Evolutionary conservation across 495 filamentous ascomycete genomes (phyloP), one percentile per base, ranked within the genome.

Genomic region (Penicillium angulare): DNA sequence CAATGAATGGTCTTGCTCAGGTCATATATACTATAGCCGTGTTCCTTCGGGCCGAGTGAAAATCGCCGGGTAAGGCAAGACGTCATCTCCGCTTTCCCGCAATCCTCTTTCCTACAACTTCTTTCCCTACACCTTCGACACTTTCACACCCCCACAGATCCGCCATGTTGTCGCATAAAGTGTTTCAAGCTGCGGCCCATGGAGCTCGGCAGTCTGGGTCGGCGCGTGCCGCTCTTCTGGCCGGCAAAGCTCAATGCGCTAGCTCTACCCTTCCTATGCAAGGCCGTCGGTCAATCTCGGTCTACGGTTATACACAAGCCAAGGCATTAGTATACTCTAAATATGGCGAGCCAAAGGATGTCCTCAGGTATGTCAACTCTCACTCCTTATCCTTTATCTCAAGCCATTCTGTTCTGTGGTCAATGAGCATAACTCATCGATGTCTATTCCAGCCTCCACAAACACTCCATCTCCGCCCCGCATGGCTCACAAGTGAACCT

Each of bases 221-320:
- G 43, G 39, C 55, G 46, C 36, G 44, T 33, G 17, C 46, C 17
- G 47, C 50, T 40, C 41, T 50, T 47, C 43, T 53, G 43, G 40
- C 61, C 13, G 33, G 50, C 33, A 50, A 79, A 82, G 56, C 53
- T 53, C 57, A 52, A 48, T 55, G 41, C 29, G 36, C 34, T 22
- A 52, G 40, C 20, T 44, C 48, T 43, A 24, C 32, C 35, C 13
- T 39, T 20, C 34, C 44, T 39, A 9, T 52, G 13, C 50, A 52
- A 9, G 59, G 59, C 34, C 61, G 60, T 38, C 60, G 71, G 51
- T 67, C 59, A 55, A 79, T 87, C 49, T 87, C 87, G n/a, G 79
- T 87, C 17, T 97, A 96, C 65, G 95, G 95, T 53, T 97, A 97
- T 73, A 92, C 87, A n/a, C 93, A 97, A 72, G 86, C 95, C 49